A percentile compares a stretch with the other conserved stretches of the same genome.
phyloP scores from a whole-genome alignment of 2,329 filamentous ascomycete genomes.

The Pseudohalonectria lignicola region DNA sequence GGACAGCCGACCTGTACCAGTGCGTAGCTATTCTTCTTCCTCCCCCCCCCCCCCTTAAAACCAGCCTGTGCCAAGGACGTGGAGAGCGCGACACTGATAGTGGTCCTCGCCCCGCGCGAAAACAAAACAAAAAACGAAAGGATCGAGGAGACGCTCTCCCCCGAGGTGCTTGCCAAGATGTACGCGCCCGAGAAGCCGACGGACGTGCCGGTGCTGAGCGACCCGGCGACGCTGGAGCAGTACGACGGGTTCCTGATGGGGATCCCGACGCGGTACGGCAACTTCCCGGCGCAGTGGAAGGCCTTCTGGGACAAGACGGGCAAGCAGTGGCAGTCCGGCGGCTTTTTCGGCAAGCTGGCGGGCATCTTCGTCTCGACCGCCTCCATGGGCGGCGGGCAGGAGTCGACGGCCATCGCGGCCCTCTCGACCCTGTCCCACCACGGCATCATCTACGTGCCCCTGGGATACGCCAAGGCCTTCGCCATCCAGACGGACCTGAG shows the following conservation, averaged over 20 bases:
- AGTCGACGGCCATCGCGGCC: constrained; percentile 69
- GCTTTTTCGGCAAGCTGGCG: constrained; percentile 77
- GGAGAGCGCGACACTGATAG: no score
- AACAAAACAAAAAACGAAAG: no score
- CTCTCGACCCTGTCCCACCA: constrained; percentile 87
- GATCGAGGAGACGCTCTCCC: constrained; percentile 73
- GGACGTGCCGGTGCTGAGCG: constrained; percentile 51
- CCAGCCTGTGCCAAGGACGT: no score
- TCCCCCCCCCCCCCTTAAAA: no score
- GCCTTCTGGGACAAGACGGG: constrained; percentile 86
- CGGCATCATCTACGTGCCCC: constrained; percentile 91
- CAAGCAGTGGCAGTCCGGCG: constrained; percentile 68
- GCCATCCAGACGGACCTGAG: constrained; percentile 54
- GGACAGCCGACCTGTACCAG: constrained; percentile 73
- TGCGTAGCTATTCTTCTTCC: no score
- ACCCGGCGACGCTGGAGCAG: constrained; percentile 47
- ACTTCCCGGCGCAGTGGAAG: constrained; percentile 72
- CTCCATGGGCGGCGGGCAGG: constrained; percentile 80
- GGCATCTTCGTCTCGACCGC: constrained; percentile 87
- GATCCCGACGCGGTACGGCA: constrained; percentile 92
- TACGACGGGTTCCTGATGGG: constrained; percentile 91
- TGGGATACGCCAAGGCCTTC: constrained; percentile 82
- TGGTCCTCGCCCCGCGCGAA: no score
- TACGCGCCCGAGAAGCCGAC: constrained; percentile 68
- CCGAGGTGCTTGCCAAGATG: constrained; percentile 85